phyloP scores from a whole-genome alignment of 2,329 filamentous ascomycete genomes.

The Fusarium sp. region DNA sequence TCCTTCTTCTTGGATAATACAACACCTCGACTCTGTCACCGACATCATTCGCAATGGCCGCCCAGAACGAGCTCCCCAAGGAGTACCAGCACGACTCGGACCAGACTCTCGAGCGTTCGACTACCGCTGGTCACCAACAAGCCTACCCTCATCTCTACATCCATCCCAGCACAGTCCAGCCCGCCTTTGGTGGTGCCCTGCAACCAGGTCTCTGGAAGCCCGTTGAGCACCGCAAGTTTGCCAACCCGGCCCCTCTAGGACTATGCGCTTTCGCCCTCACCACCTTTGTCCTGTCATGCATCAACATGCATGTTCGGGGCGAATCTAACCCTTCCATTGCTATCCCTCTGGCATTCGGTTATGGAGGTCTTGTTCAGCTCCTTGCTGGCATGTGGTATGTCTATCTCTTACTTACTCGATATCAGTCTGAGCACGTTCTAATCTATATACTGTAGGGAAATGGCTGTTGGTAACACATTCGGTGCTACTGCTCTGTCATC shows the following conservation, averaged over 20 bases:
- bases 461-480: conserved; percentile 88
- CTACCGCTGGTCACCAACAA: conserved; percentile 28
- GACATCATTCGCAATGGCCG: conserved; percentile 33
- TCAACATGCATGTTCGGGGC: conserved; percentile 75
- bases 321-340: conserved; percentile 73
- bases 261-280: conserved; percentile 84
- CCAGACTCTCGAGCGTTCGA: conserved; percentile 42
- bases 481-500: conserved; percentile 84
- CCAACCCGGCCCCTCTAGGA: conserved; percentile 82
- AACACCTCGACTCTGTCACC: too few species aligned
- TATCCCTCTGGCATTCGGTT: conserved; percentile 75
- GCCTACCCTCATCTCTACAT: conserved; percentile 45
- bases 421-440: conserved; percentile 1
- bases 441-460: conserved; percentile 69
- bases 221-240: conserved; percentile 75
- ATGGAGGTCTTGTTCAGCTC: conserved; percentile 79
- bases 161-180: conserved; percentile 47
- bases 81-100: conserved; percentile 41
- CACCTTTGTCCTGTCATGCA: conserved; percentile 79
- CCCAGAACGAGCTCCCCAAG: conserved; percentile 19
- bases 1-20: too few species aligned
- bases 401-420: not conserved
- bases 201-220: conserved; percentile 76
- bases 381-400: conserved; percentile 87
- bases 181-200: conserved; percentile 75